Conservation (phyloP, 1,284 basidiomycete genomes). For the Malassezia slooffiae region DNA sequence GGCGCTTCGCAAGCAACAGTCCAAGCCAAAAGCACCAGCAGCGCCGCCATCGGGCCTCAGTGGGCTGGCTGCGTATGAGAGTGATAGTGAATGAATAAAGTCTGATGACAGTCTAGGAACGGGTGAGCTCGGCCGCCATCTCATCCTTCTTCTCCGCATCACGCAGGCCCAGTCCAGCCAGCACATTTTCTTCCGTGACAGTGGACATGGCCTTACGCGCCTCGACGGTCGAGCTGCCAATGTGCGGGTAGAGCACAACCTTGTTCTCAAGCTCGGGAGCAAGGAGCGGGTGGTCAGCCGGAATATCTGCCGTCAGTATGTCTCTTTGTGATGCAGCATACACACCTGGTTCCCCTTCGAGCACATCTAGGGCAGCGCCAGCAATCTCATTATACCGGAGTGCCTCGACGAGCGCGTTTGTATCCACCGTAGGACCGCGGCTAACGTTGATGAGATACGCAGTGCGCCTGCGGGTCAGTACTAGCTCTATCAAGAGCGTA, state of each 20-base stretch:
- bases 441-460: conserved; percentile 34
- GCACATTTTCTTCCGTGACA: conserved; percentile 24
- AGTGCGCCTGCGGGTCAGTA: conserved; percentile 14
- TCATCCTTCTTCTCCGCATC: conserved; percentile 17
- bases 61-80: conserved; percentile 34
- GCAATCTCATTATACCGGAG: conserved; percentile 67
- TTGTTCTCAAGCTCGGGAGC: conserved; percentile 47
- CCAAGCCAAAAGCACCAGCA: conserved; percentile 8
- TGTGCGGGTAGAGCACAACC: conserved; percentile 72
- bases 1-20: conserved; percentile 14
- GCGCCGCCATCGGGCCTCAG: conserved; percentile 18
- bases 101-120: neutral
- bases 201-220: conserved; percentile 69
- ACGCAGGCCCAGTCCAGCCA: conserved; percentile 25
- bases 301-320: conserved; percentile 54
- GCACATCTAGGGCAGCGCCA: conserved; percentile 84
- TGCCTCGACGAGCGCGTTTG: conserved; percentile 68
- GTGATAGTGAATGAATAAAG: conserved; percentile 25
- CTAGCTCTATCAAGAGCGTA: no score
- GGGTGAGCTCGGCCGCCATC: conserved; percentile 24
- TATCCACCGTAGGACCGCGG: conserved; percentile 62
- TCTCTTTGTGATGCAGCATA: neutral
- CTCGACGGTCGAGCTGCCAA: conserved; percentile 77
- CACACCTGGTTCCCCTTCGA: conserved; percentile 81
- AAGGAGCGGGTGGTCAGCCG: conserved; percentile 65